Percentiles rank a stretch among this genome's conserved stretches.
Evolutionary conservation across 495 filamentous ascomycete genomes (phyloP).

Genomic region (Cudoniella acicularis): DNA sequence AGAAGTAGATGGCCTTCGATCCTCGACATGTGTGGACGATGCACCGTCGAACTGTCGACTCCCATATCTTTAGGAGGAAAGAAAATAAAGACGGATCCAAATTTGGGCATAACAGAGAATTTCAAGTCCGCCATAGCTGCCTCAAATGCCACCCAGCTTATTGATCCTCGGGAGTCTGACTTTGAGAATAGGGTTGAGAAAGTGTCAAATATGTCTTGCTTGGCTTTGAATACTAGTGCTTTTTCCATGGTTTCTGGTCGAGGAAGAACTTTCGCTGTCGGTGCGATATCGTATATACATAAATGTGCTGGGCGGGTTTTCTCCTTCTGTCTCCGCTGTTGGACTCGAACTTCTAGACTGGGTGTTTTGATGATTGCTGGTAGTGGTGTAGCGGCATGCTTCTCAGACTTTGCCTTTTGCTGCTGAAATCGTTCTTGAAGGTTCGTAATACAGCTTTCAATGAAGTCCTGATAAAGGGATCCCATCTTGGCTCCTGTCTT

Average conservation of each 20-base stretch:
- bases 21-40: slow-evolving; percentile 26
- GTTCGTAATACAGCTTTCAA: slow-evolving; percentile 28
- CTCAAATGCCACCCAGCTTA: slow-evolving; percentile 33
- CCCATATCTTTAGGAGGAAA: slow-evolving; percentile 17
- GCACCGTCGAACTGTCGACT: slow-evolving; percentile 19
- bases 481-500: slow-evolving; percentile 34
- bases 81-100: slow-evolving; percentile 28
- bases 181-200: slow-evolving; percentile 31
- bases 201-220: slow-evolving; percentile 24
- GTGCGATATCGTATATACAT: slow-evolving; percentile 27
- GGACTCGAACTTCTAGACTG: slow-evolving; percentile 3
- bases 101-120: slow-evolving; percentile 29
- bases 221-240: slow-evolving; percentile 23
- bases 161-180: slow-evolving; percentile 25
- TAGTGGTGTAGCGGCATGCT: too few relatives aligned
- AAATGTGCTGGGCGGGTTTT: slow-evolving; percentile 34
- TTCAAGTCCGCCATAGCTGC: slow-evolving; percentile 33
- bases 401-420: slow-evolving; percentile 13
- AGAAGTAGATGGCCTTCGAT: slow-evolving; percentile 25
- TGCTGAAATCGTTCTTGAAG: slow-evolving; percentile 21
- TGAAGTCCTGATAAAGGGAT: slow-evolving; percentile 32
- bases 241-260: not conserved
- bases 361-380: not conserved
- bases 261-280: not conserved
- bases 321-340: slow-evolving; percentile 31